phyloP scores from a whole-genome alignment of 2,329 filamentous ascomycete species.

The Colletotrichum sansevieriae region DNA sequence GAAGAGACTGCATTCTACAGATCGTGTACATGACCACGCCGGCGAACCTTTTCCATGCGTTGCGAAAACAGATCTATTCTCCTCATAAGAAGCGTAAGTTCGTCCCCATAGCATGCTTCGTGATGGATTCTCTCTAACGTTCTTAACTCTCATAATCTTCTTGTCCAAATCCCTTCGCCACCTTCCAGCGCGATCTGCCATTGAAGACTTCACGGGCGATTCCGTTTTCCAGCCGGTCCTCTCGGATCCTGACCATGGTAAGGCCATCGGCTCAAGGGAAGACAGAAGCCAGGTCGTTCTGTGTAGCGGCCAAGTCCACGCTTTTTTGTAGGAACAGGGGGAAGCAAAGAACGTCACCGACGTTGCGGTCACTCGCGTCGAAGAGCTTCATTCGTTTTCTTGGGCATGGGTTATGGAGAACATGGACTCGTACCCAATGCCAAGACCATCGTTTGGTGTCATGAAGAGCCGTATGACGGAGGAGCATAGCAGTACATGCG shows the following conservation, averaged over 20 bases:
- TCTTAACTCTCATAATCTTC: too few species aligned
- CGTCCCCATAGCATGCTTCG: neutral
- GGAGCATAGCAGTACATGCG: conserved; percentile 46
- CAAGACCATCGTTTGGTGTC: conserved; percentile 44
- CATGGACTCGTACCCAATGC: conserved; percentile 44
- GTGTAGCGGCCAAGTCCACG: conserved; percentile 95
- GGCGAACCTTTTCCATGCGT: conserved; percentile 94
- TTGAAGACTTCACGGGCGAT: too few species aligned
- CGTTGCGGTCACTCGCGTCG: conserved; percentile 44
- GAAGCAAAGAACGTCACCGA: conserved; percentile 31
- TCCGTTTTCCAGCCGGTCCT: too few species aligned
- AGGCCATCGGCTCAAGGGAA: too few species aligned
- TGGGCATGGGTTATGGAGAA: conserved; percentile 44
- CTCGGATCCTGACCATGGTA: too few species aligned
- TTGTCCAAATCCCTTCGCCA: too few species aligned
- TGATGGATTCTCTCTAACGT: neutral
- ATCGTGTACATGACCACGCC: conserved; percentile 97
- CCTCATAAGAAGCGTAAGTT: conserved; percentile 97
- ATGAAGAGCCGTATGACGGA: conserved; percentile 47
- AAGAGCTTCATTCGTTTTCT: conserved; percentile 47
- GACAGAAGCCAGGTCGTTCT: conserved; percentile 73
- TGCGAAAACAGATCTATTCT: conserved; percentile 96
- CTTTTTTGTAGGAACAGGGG: conserved; percentile 76
- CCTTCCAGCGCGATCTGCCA: too few species aligned
- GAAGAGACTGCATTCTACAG: conserved; percentile 99